These are phyloP conservation scores for Sporobolus alterniflorus DNA, from an alignment of 202 grass and related monocot genomes.

Conservation along the genomic window DNA sequence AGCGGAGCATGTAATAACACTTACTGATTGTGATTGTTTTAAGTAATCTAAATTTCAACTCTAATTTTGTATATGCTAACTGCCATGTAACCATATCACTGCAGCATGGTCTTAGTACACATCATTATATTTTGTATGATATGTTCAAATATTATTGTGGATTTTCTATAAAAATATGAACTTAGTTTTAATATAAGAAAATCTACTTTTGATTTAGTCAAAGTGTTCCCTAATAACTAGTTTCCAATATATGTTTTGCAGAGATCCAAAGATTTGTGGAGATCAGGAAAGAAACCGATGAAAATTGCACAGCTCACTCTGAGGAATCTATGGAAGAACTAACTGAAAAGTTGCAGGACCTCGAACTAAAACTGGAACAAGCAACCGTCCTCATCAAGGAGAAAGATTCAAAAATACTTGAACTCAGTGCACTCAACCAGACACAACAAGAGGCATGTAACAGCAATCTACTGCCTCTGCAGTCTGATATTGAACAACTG, in stretches of 20 bases:
- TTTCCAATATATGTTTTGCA: constrained; percentile 47
- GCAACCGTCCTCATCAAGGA: constrained; percentile 36
- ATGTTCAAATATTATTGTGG: constrained; percentile 19
- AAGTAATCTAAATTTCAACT: constrained; percentile 10
- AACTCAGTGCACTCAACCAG: constrained; percentile 54
- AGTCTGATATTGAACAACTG: constrained; percentile 69
- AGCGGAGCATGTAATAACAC: constrained; percentile 3
- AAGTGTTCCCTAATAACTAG: constrained; percentile 26
- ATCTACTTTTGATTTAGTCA: neutral
- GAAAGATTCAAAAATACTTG: constrained; percentile 54
- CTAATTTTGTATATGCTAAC: constrained; percentile 2
- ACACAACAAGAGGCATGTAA: constrained; percentile 27
- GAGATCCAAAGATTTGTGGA: constrained; percentile 79
- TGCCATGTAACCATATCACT: constrained; percentile 10
- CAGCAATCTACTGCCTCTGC: constrained; percentile 25
- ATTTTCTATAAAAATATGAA: neutral
- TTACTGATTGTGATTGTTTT: constrained; percentile 6
- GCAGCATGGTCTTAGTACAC: neutral
- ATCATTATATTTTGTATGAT: neutral
- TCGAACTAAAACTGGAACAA: constrained; percentile 63
- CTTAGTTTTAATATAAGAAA: neutral
- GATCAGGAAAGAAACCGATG: constrained; percentile 47
- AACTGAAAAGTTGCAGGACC: constrained; percentile 57
- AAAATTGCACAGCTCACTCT: constrained; percentile 35
- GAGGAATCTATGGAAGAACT: constrained; percentile 49